These are phyloP conservation scores for Xanthoconium stramineum DNA, from an alignment of 768 basidiomycete species.

Conservation along the genomic window DNA sequence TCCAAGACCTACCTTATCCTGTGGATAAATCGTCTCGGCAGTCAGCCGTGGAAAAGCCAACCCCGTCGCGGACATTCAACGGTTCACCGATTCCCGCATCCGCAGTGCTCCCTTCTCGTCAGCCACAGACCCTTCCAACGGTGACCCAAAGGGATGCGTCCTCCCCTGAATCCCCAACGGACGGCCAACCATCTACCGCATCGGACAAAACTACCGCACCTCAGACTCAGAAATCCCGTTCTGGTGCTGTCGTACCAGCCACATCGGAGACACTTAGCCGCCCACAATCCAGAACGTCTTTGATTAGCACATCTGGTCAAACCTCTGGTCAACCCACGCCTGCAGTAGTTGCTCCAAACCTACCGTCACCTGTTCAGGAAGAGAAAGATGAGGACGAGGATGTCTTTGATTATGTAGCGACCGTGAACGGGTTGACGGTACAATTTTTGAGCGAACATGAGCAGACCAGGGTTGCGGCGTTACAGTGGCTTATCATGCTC, in stretches of 20 bases:
- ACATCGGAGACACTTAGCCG: constrained; percentile 44
- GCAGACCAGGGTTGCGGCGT: constrained; percentile 90
- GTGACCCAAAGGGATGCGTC: constrained; percentile 42
- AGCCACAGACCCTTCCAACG: constrained; percentile 42
- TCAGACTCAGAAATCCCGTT: constrained; percentile 27
- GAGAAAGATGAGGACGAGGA: constrained; percentile 59
- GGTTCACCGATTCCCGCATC: constrained; percentile 52
- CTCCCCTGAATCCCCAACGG: constrained; percentile 43
- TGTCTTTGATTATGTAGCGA: constrained; percentile 87
- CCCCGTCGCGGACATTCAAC: constrained; percentile 37
- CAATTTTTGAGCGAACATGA: constrained; percentile 97
- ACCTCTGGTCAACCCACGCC: constrained; percentile 34
- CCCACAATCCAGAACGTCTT: constrained; percentile 61
- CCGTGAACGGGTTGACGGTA: constrained; percentile 87
- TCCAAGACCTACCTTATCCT: constrained; percentile 80
- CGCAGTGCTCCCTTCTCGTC: constrained; percentile 45
- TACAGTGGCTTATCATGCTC: constrained; percentile 98
- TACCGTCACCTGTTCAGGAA: constrained; percentile 29
- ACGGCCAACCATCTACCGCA: constrained; percentile 28
- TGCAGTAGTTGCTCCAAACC: constrained; percentile 25
- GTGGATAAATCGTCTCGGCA: constrained; percentile 40
- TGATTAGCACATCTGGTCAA: constrained; percentile 38
- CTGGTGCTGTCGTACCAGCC: constrained; percentile 19
- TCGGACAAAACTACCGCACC: constrained; percentile 41
- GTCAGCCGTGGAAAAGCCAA: constrained; percentile 26